Percentiles rank a stretch among this genome's conserved stretches.
Evolutionary conservation across 164 flowering plant species (phyloP).

Genomic region (Nymphaea colorata): DNA sequence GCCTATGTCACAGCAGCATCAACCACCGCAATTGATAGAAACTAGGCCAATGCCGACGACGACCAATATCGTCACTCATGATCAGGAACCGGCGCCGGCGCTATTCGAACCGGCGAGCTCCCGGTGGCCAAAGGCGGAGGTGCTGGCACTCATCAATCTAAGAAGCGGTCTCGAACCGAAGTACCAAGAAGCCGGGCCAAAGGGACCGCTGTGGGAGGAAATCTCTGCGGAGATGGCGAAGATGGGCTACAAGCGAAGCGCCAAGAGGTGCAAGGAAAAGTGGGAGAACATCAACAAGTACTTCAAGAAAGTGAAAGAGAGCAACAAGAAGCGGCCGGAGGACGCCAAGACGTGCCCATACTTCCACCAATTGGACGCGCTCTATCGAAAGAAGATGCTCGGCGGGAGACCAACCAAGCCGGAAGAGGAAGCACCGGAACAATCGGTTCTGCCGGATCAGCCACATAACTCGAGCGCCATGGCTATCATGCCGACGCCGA

Average conservation of each 20-base stretch:
- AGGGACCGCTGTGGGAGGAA: conserved; percentile 12
- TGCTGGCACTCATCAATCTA: neutral
- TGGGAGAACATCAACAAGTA: conserved; percentile 15
- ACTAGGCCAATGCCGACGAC: neutral
- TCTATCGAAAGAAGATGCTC: conserved; percentile 26
- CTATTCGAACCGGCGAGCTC: neutral
- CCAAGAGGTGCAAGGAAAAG: conserved; percentile 14
- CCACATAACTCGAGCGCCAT: neutral
- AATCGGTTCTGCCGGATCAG: neutral
- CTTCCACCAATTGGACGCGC: conserved; percentile 37
- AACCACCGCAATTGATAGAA: neutral
- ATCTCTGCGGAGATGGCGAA: conserved; percentile 7
- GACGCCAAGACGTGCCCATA: conserved; percentile 67
- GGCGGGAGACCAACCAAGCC: conserved; percentile 1
- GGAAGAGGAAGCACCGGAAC: neutral
- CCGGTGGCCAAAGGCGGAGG: conserved; percentile 5
- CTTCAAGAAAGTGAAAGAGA: conserved; percentile 12
- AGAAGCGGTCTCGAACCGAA: conserved; percentile 2
- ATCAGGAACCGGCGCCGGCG: neutral
- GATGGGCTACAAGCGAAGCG: conserved; percentile 8
- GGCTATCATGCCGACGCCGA: neutral
- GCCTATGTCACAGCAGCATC: neutral
- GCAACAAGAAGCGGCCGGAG: conserved; percentile 31
- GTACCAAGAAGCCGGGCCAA: conserved; percentile 47
- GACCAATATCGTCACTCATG: neutral